phyloP scores from a whole-genome alignment of 2,329 filamentous ascomycete genomes.

The Colletotrichum viniferum region DNA sequence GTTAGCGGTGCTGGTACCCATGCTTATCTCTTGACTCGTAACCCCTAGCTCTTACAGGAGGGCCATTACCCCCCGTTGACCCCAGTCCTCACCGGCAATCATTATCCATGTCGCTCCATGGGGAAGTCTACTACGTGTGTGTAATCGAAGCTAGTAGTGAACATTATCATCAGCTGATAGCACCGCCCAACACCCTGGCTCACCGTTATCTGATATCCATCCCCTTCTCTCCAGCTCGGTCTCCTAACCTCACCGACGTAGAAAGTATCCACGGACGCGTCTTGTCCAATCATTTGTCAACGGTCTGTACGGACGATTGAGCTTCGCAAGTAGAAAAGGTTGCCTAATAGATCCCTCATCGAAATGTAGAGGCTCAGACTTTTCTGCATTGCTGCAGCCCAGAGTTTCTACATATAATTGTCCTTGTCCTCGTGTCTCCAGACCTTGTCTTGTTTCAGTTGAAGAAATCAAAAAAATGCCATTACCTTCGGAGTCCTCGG shows the following conservation, averaged over 20 bases:
- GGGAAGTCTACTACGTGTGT: not conserved
- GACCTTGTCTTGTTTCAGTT: not conserved
- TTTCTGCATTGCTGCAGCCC: not conserved
- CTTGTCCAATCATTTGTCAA: not conserved
- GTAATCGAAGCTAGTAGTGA: not conserved
- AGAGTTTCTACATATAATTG: not conserved
- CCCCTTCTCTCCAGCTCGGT: not conserved
- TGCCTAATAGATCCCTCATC: not conserved
- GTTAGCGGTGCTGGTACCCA: not conserved
- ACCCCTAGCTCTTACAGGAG: not conserved
- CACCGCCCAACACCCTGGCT: not conserved
- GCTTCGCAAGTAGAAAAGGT: not conserved
- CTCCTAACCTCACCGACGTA: not conserved
- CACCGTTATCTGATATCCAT: not conserved
- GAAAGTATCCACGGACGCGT: not conserved
- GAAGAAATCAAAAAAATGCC: not conserved
- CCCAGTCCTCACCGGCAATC: not conserved
- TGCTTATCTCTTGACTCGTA: not conserved
- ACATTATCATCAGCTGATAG: not conserved
- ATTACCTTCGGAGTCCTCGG: not conserved
- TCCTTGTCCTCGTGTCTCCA: not conserved
- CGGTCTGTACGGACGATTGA: not conserved
- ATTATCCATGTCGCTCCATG: not conserved
- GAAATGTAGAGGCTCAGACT: not conserved
- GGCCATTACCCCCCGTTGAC: not conserved